Evolutionary conservation across 352 stramenopile genomes (phyloP).

Genomic region (Globisporangium takayamanum): DNA sequence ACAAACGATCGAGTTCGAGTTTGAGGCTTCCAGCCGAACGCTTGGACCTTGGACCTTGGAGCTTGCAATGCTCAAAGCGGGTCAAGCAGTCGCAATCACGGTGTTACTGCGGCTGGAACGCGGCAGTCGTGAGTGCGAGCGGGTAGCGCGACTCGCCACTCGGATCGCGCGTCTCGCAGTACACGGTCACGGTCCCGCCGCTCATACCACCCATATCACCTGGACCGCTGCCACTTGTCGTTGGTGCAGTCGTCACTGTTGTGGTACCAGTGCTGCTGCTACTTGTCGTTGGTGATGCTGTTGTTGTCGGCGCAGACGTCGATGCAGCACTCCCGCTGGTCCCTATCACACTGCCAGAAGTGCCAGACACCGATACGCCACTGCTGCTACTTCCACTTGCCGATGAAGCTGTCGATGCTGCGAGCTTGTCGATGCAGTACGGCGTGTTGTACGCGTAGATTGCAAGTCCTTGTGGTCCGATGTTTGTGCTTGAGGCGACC

Average conservation of each 20-base stretch:
- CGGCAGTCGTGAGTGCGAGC: slow-evolving; percentile 16
- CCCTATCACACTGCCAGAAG: too few species aligned
- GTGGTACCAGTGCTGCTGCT: neutral
- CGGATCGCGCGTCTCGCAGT: slow-evolving; percentile 21
- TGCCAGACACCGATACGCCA: neutral
- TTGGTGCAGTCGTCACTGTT: neutral
- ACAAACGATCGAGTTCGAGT: too few species aligned
- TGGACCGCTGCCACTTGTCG: neutral
- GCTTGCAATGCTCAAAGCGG: neutral
- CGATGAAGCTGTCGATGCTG: neutral
- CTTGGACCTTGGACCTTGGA: too few species aligned
- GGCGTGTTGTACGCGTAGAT: slow-evolving; percentile 32
- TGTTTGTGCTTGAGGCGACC: slow-evolving; percentile 3
- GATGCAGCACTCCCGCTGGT: neutral
- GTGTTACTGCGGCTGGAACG: slow-evolving; percentile 9
- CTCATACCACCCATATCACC: neutral
- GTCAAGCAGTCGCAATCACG: neutral
- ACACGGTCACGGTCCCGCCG: slow-evolving; percentile 7
- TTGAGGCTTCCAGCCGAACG: too few species aligned
- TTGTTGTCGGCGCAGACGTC: neutral
- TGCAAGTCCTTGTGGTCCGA: neutral
- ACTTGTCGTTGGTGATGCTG: neutral
- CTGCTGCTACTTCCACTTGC: neutral
- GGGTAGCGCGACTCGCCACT: slow-evolving; percentile 24
- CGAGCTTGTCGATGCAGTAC: slow-evolving; percentile 17